Percentiles rank a stretch among this genome's conserved stretches.
Conservation (phyloP, 1,284 basidiomycete genomes). For the Ceratobasidium sp. region DNA sequence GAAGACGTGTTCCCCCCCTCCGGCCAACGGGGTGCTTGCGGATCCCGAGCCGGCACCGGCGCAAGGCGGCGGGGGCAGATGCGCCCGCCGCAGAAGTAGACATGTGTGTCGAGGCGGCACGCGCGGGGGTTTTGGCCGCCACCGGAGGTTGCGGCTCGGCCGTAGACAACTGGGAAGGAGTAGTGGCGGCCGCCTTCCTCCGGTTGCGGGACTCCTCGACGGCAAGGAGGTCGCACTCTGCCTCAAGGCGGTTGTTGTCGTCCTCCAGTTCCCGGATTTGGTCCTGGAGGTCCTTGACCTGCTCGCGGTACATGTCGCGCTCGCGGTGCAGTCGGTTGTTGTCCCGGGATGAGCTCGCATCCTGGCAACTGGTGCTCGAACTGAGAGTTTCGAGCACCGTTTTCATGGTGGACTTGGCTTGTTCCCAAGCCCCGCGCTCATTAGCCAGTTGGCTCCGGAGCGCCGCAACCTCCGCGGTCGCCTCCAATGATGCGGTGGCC, state of each 20-base stretch:
- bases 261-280: not conserved
- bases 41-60: not conserved
- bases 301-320: not conserved
- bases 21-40: not conserved
- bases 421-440: not conserved
- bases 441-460: slow-evolving; percentile 11
- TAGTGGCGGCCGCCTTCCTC: not conserved
- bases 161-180: not conserved
- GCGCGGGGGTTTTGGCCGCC: slow-evolving; percentile 4
- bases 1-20: not conserved
- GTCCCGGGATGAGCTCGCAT: not conserved
- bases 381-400: not conserved
- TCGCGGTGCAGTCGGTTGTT: not conserved
- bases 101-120: not conserved
- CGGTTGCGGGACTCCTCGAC: not conserved
- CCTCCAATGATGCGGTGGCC: not conserved
- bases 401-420: not conserved
- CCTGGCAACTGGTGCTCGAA: not conserved
- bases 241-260: not conserved
- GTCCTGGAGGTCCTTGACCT: not conserved
- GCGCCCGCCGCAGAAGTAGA: not conserved
- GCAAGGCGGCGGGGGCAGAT: not conserved
- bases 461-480: not conserved
- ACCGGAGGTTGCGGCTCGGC: not conserved
- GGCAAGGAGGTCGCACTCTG: not conserved